Percentiles rank a stretch among this genome's conserved stretches.
Conservation (phyloP, 2,329 filamentous ascomycete species). For the Dendrostoma leiphaemia region DNA sequence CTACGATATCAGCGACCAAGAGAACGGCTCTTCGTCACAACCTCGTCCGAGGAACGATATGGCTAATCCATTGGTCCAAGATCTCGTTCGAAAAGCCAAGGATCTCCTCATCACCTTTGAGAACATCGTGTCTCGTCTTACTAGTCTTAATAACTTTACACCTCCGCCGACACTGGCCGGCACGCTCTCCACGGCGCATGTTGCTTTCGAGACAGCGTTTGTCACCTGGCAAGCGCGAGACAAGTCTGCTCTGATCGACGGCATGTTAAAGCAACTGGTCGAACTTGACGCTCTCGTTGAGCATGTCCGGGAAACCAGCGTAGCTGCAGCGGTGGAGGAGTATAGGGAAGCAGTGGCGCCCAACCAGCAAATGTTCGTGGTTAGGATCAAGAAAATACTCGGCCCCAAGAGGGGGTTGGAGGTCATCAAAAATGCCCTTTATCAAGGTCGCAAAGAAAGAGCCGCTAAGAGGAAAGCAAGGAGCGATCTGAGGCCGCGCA, state of each 20-base stretch:
- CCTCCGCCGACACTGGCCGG: slow-evolving; percentile 61
- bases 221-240: slow-evolving; percentile 83
- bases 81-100: slow-evolving; percentile 73
- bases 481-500: slow-evolving; percentile 69
- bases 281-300: slow-evolving; percentile 82
- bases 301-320: slow-evolving; percentile 75
- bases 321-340: slow-evolving; percentile 70
- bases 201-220: slow-evolving; percentile 74
- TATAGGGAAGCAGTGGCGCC: slow-evolving; percentile 78
- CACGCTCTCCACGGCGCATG: slow-evolving; percentile 66
- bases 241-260: slow-evolving; percentile 72
- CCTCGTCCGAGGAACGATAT: slow-evolving; percentile 51
- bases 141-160: slow-evolving; percentile 63
- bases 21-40: slow-evolving; percentile 46
- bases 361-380: slow-evolving; percentile 76
- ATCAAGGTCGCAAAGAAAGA: slow-evolving; percentile 58
- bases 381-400: slow-evolving; percentile 75
- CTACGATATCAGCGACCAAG: slow-evolving; percentile 55
- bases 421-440: slow-evolving; percentile 68
- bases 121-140: slow-evolving; percentile 65
- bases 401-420: slow-evolving; percentile 70
- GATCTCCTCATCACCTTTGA: slow-evolving; percentile 79
- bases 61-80: slow-evolving; percentile 62
- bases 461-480: slow-evolving; percentile 60
- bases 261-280: slow-evolving; percentile 84